Evolutionary conservation across 768 basidiomycete species (phyloP), one percentile per base, ranked within the genome.

Genomic region (Pholiota molesta): DNA sequence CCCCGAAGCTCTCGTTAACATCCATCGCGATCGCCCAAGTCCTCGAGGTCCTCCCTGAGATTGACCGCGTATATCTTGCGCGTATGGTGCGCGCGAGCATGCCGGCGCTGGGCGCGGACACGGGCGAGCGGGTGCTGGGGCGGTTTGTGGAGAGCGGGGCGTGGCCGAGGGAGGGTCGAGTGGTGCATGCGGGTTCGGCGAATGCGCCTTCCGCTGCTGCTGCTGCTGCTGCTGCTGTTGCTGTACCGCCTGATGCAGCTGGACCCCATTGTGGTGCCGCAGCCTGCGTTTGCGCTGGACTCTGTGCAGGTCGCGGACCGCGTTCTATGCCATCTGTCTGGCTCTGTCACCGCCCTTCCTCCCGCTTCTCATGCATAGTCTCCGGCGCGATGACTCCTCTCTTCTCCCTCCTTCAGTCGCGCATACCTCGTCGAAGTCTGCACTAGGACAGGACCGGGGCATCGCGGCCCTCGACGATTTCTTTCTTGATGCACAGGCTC

Each of bases 401-500:
- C 49, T 99, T 98, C 81, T 95, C 97, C 1, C 93, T 83, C 79
- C 83, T 95, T 64, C 87, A 97, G 68, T 92, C 94, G 9, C 83
- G 82, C 8, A 83, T 99, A n/a, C 14, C 82, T 97, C 59, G 89
- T 85, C 71, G 83, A 91, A 64, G 87, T 93, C 16, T 89, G 90
- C 39, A 26, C 26, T 26, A 26, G 26, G 26, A 26, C 4, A 26
- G 26, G 26, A 82, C 79, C 67, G 87, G 89, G 82, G 83, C 7
- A 73, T 94, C 56, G 91, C 92, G 0, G 86, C 88, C 2, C 71
- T 86, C 23, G 93, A 98, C 65, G 95, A 94, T 0, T 54, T 92
- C 10, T 74, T 94, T 64, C 72, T 90, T 49, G 91, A 90, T 3
- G 70, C 86, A 67, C 94, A 26, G 26, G 26, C 26, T 26, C 26